Evolutionary conservation across 2,329 filamentous ascomycete genomes (phyloP).

Genomic region (Diaporthe vaccinii): DNA sequence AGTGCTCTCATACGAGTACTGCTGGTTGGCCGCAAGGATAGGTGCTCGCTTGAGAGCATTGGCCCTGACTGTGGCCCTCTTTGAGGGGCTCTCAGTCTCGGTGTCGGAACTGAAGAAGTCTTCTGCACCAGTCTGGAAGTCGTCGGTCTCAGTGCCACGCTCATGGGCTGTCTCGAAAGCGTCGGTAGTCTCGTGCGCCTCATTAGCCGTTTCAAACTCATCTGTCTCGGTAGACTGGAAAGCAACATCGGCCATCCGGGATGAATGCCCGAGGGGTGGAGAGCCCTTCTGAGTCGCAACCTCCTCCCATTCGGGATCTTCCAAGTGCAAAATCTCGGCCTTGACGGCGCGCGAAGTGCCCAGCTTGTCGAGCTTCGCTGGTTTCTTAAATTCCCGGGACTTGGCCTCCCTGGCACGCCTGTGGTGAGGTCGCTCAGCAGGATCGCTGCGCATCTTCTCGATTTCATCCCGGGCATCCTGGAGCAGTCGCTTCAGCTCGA

Average conservation of each 20-base stretch:
- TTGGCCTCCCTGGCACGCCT: constrained; percentile 75
- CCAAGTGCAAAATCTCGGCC: constrained; percentile 84
- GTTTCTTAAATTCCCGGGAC: constrained; percentile 82
- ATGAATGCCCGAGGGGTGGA: constrained; percentile 33
- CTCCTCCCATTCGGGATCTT: constrained; percentile 94
- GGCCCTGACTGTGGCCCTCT: constrained; percentile 51
- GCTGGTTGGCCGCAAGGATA: constrained; percentile 60
- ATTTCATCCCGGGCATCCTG: constrained; percentile 96
- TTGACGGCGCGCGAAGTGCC: constrained; percentile 80
- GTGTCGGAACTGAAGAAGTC: constrained; percentile 83
- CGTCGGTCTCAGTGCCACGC: constrained; percentile 87
- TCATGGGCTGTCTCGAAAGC: constrained; percentile 81
- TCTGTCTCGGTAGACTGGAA: constrained; percentile 63
- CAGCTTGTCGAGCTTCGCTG: constrained; percentile 73
- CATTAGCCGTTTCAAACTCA: constrained; percentile 85
- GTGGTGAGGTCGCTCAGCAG: constrained; percentile 49
- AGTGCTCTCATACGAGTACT: constrained; percentile 83
- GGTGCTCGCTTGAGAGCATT: constrained; percentile 56
- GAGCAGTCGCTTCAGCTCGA: constrained; percentile 93
- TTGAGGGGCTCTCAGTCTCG: constrained; percentile 80
- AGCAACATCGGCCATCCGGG: constrained; percentile 38
- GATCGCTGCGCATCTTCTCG: constrained; percentile 75
- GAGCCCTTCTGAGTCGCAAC: constrained; percentile 52
- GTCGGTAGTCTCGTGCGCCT: constrained; percentile 82
- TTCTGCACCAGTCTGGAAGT: constrained; percentile 94